Evolutionary conservation across 331 rosid species (phyloP), one percentile per base, ranked within the genome.

Genomic region (Pyrus hybrid): DNA sequence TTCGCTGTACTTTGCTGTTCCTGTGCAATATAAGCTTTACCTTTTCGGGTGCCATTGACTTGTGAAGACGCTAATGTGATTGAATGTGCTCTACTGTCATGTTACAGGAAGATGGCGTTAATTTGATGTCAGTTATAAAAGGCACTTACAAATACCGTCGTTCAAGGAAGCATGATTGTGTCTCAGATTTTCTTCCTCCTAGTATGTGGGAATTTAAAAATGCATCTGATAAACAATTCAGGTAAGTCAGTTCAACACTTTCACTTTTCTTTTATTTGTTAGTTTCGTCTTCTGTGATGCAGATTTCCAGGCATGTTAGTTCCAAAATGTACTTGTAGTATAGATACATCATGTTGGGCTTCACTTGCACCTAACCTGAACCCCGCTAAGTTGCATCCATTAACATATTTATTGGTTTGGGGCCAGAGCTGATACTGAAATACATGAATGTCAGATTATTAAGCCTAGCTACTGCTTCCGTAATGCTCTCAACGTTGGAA

Each of bases 71-170:
- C 14, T 49, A 21, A 43, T 49, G 20, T 68, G 49, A 71, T 51
- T 53, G 79, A 68, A 73, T 70, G 9, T 73, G 65, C 70, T 72
- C 77, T 80, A 75, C 7, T 83, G 29, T 74, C 87, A 35, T 83
- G 70, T 77, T 84, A 73, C 84, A 95, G 99, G 99, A 95, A 84
- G 97, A 90, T 85, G 90, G 93, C 68, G 70, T 90, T 80, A 88
- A 89, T 75, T 82, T 95, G 79, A 62, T 92, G 89, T 90, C 99
- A 49, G 83, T 95, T 80, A 89, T 95, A 78, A 90, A 82, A 86
- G 83, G 96, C 49, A 88, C 96, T 67, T 22, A 53, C 84, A 92
- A 89, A 88, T 95, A 87, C 70, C 97, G 97, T 49, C 84, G 67
- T 67, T 77, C 96, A 51, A 84, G 88, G 77, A 87, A 87, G 83